Base-by-base conservation (phyloP, 805 yeast genomes). In the Ogataea sp. region DNA sequence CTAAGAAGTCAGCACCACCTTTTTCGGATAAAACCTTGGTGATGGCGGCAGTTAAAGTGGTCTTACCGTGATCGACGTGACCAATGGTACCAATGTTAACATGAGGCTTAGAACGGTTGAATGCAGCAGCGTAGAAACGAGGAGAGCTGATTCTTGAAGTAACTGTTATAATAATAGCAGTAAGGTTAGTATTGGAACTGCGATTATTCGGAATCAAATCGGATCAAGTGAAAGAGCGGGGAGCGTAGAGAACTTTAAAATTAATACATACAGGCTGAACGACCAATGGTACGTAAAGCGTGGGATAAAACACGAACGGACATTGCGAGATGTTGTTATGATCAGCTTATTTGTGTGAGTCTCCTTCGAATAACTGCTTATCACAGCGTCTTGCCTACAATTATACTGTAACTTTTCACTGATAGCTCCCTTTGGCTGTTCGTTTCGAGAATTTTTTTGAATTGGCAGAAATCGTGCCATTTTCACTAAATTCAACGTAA, bases 41-140 rank as follows among this genome's bases (percentile, higher is more conserved):
- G 73, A 90, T 89, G 56, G 97, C 97, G 50, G 97, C 98, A 44
- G 98, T 93, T 61, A 90, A 75, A 40, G 97, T 89, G 55, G 97
- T 89, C 71, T 90, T 90, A 67, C 98, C 98, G 69, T 90, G 97
- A 72, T 90, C 98, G 51, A 90, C 97, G 66, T 90, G 97, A 52
- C 97, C 97, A 64, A 90, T 90, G 62, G 97, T 90, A 71, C 97
- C 98, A 53, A 90, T 76, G 70, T 90, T 90, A 53, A 90, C 81
- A 63, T 90, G 97, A 37, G 97, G 97, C 73, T 93, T 93, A 52
- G 88, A 73, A 71, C 98, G 90, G 66, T 83, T 84, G 62, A 90
- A 93, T 37, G 90, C 75, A 37, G 82, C 74, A 46, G 95, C 95
- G 43, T 43, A 51, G 55, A 57, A 43, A 36, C 43, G 49, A 38